Conservation (phyloP, 1,284 basidiomycete species). For the Moesziomyces sp. region DNA sequence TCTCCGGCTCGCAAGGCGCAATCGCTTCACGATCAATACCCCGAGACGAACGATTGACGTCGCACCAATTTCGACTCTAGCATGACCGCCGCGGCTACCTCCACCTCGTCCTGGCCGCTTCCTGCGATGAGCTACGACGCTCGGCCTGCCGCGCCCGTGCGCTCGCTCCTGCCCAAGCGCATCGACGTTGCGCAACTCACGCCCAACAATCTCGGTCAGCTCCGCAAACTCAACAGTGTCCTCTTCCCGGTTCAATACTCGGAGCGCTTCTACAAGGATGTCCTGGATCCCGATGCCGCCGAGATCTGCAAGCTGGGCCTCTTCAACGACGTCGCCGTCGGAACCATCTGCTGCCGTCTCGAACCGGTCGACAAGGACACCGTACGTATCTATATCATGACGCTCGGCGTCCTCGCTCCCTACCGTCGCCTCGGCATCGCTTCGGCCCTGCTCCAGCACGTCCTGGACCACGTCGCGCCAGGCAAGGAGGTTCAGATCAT, state of each 20-base stretch:
- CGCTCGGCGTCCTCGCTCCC: constrained; percentile 68
- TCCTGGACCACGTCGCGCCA: constrained; percentile 61
- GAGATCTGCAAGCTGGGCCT: constrained; percentile 65
- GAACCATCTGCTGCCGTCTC: constrained; percentile 66
- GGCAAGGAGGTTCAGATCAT: constrained; percentile 49
- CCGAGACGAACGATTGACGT: background rate
- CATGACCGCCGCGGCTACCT: constrained; percentile 16
- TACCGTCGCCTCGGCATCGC: constrained; percentile 69
- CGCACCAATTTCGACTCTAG: constrained; percentile 1
- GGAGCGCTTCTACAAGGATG: constrained; percentile 63
- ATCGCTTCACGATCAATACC: background rate
- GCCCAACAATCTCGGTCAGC: constrained; percentile 65
- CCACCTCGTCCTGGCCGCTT: constrained; percentile 29
- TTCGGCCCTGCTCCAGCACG: constrained; percentile 62
- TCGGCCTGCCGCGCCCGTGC: constrained; percentile 40
- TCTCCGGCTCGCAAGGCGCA: too few species aligned
- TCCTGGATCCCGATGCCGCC: constrained; percentile 49
- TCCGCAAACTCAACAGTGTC: constrained; percentile 63
- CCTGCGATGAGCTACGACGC: constrained; percentile 53
- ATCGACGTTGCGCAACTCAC: constrained; percentile 59
- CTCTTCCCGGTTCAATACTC: constrained; percentile 65
- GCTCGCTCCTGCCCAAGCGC: constrained; percentile 33
- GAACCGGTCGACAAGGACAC: constrained; percentile 53
- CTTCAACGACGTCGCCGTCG: constrained; percentile 69
- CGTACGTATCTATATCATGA: constrained; percentile 69